These are phyloP conservation scores for Galeopsis tetrahit DNA, from an alignment of 257 asterid genomes.

Conservation along the genomic window DNA sequence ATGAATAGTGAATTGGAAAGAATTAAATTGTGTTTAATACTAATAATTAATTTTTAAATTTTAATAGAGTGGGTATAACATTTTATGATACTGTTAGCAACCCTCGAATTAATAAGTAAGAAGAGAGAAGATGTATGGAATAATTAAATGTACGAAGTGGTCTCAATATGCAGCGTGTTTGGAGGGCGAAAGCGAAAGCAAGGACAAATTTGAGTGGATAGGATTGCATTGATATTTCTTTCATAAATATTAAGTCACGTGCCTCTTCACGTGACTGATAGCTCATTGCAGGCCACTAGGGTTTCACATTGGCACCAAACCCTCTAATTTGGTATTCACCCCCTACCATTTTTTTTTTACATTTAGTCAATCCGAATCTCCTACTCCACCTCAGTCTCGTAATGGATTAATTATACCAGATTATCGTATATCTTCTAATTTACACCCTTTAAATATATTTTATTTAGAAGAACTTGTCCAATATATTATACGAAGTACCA, in stretches of 20 bases:
- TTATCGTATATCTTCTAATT: too few species aligned
- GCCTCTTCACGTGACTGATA: constrained; percentile 2
- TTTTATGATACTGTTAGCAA: too few species aligned
- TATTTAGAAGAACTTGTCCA: too few species aligned
- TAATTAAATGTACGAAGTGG: background rate
- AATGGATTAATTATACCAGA: too few species aligned
- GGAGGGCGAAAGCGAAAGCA: constrained; percentile 7
- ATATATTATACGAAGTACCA: too few species aligned
- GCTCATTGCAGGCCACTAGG: constrained; percentile 4
- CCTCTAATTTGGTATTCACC: background rate
- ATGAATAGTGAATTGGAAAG: too few species aligned
- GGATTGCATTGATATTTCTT: background rate
- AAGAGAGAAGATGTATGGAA: background rate
- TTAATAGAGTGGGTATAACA: too few species aligned
- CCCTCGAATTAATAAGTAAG: too few species aligned
- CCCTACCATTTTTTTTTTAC: background rate
- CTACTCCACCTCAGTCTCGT: too few species aligned
- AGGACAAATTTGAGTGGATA: background rate
- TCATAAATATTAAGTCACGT: background rate
- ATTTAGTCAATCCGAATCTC: background rate
- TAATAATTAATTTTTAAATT: too few species aligned
- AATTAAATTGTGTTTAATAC: too few species aligned
- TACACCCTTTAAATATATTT: too few species aligned
- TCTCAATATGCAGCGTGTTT: background rate
- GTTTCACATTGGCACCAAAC: background rate